Conservation (phyloP, 257 asterid species). For the Cruciata laevipes region DNA sequence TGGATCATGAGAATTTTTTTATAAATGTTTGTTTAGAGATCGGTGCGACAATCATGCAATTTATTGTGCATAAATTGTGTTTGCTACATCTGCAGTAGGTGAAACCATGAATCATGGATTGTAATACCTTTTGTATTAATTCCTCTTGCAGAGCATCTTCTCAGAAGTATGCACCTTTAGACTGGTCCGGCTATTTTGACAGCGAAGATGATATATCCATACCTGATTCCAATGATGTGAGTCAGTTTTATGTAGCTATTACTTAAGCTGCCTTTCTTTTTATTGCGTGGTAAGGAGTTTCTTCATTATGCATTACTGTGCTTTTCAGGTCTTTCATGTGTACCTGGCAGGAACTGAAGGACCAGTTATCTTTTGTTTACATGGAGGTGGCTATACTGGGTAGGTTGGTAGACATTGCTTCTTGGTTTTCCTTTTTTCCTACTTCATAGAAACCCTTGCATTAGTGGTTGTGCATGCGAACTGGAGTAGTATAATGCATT, state of each 20-base stretch:
- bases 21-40: background rate
- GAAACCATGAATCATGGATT: constrained; percentile 3
- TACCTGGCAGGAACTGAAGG: constrained; percentile 85
- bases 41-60: background rate
- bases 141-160: constrained; percentile 51
- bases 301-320: constrained; percentile 11
- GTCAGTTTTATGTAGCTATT: constrained; percentile 22
- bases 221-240: constrained; percentile 68
- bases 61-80: background rate
- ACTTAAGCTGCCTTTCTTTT: constrained; percentile 11
- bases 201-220: constrained; percentile 68
- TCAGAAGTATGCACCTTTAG: constrained; percentile 69
- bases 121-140: constrained; percentile 3
- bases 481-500: background rate
- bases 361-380: constrained; percentile 86
- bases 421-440: too few species aligned
- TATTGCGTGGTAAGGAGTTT: constrained; percentile 14
- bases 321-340: constrained; percentile 73
- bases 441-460: background rate
- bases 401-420: constrained; percentile 20
- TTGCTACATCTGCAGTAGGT: background rate
- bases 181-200: constrained; percentile 74
- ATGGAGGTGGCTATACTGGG: constrained; percentile 99
- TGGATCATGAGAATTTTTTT: background rate
- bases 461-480: background rate